Conservation (phyloP, 2,329 filamentous ascomycete genomes). For the Lachnellula willkommii region DNA sequence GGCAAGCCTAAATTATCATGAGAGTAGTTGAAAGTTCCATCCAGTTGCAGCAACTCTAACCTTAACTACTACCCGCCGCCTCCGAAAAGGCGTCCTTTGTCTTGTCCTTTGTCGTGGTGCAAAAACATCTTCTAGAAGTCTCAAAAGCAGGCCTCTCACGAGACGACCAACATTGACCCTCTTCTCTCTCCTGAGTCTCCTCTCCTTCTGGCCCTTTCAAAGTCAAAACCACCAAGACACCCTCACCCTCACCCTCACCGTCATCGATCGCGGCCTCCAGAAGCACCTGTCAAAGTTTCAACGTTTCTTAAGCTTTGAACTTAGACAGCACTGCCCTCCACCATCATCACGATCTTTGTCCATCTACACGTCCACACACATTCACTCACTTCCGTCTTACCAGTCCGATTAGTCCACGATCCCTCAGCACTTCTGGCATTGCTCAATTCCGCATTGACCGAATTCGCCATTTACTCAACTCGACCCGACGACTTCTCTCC, state of each 20-base stretch:
- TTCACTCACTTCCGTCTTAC: neutral
- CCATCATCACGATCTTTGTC: slow-evolving; percentile 1
- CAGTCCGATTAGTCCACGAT: neutral
- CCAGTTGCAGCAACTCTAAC: neutral
- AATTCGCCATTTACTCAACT: neutral
- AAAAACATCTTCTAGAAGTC: neutral
- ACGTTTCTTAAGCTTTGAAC: slow-evolving; percentile 13
- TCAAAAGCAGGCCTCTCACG: slow-evolving; percentile 18
- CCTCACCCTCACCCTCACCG: neutral
- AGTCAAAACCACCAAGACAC: neutral
- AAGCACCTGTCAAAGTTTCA: slow-evolving; percentile 12
- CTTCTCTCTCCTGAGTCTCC: neutral
- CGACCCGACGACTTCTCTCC: slow-evolving; percentile 1
- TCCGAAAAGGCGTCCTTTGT: neutral
- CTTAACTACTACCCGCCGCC: neutral
- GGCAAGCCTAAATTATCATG: neutral
- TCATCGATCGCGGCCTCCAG: slow-evolving; percentile 8
- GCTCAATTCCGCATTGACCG: slow-evolving; percentile 1
- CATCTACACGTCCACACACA: neutral
- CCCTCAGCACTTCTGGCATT: neutral
- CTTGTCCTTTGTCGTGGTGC: neutral
- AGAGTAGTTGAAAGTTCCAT: neutral
- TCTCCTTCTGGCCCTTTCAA: neutral
- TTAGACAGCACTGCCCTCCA: neutral
- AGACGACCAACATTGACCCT: slow-evolving; percentile 10